Evolutionary conservation across 169 alveolate species (phyloP), one percentile per base, ranked within the genome.

Genomic region (Eimeria sp.): DNA sequence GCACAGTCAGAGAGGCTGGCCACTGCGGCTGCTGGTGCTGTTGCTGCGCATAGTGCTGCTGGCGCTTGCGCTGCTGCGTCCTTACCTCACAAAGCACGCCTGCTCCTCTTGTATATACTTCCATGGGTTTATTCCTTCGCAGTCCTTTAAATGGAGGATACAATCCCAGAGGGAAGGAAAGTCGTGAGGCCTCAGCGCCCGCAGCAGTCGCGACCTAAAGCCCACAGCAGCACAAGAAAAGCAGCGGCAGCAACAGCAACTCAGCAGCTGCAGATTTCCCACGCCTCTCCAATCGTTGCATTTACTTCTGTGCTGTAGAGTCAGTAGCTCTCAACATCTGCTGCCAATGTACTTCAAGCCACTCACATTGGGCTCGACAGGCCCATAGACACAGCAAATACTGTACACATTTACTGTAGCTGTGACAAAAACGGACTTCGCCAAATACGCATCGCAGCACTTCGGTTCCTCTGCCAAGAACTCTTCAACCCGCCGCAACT

Each of bases 201-300:
- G 87, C 87, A 76, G 87, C 87, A 76, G 18, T 5, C 61, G 61
- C 63, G 30, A 47, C 87, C 87, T 76, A 14, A 54, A 54, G 20
- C 87, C 40, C 20, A 7, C 87, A 76, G 20, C 87, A 54, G 16
- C 61, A 54, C 16, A 54, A 1, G 20, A 54, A 11, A 54, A 47
- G 80, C 76, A 65, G 76, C 76, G n/a, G 76, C 76, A 70, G 80
- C 80, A 70, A 47, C 80, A 70, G 80, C 43, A 25, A 20, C 47
- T 20, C 80, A n/a, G 80, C 18, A 27, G 80, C 80, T 27, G 80
- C 80, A 70, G 80, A 6, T 34, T 34, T 34, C 61, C 10, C 61
- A 54, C 10, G 61, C 61, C n/a, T 49, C 47, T 11, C 70, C 6
- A 34, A 34, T 34, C 40, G 2, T 34, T 34, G 40, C 40, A 2